These are phyloP conservation scores for Conticribra guillardii DNA, from an alignment of 108 stramenopile genomes.

Conservation along the genomic window DNA sequence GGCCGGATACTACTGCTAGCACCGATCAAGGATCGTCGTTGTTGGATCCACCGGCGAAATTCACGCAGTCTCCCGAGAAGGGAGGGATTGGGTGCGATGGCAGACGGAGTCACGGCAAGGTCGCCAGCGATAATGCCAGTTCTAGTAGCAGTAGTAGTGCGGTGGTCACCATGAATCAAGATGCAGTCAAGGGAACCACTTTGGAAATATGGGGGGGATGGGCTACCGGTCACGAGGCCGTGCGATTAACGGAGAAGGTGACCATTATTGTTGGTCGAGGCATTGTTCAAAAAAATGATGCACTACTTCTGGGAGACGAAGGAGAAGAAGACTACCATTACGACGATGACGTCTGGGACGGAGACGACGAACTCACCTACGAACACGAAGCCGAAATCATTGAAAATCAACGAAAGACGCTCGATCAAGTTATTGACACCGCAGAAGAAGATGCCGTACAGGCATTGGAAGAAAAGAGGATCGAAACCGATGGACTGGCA, in stretches of 20 bases:
- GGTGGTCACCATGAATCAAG: conserved; percentile 46
- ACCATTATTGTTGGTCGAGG: conserved; percentile 28
- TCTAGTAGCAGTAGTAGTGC: conserved; percentile 24
- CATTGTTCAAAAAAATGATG: background rate
- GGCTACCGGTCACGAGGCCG: conserved; percentile 81
- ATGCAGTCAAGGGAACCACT: conserved; percentile 27
- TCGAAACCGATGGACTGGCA: conserved; percentile 18
- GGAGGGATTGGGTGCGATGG: conserved; percentile 44
- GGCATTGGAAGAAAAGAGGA: conserved; percentile 41
- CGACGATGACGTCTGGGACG: conserved; percentile 20
- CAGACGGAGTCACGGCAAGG: conserved; percentile 26
- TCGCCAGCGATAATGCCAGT: background rate
- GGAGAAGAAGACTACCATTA: conserved; percentile 16
- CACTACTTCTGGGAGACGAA: background rate
- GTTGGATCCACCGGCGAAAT: conserved; percentile 24
- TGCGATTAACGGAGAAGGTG: conserved; percentile 59
- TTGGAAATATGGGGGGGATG: conserved; percentile 70
- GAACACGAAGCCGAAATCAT: conserved; percentile 39
- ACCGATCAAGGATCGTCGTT: too few relatives aligned
- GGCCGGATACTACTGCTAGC: too few relatives aligned
- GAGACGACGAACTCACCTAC: too few relatives aligned
- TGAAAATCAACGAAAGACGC: conserved; percentile 30
- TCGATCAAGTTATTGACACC: conserved; percentile 21
- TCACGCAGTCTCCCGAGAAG: conserved; percentile 10
- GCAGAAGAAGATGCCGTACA: conserved; percentile 36